A percentile compares a stretch with the other conserved stretches of the same genome.
phyloP scores from a whole-genome alignment of 1,284 basidiomycete species.

The Omphalotus olearius region DNA sequence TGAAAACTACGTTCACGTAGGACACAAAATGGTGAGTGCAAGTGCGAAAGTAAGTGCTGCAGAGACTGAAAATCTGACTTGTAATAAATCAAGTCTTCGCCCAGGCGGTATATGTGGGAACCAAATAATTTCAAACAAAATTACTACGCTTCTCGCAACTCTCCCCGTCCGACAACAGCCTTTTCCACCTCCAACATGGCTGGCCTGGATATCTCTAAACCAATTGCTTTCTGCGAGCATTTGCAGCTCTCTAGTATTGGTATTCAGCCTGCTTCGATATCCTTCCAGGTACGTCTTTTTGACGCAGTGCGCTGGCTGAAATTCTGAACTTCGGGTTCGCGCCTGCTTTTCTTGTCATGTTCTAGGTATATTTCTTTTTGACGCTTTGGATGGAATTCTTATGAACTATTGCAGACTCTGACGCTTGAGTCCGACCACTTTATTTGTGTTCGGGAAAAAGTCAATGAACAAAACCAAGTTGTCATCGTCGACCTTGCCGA shows the following conservation, averaged over 20 bases:
- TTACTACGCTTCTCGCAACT: background rate
- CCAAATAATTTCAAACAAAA: no score
- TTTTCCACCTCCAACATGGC: slow-evolving; percentile 26
- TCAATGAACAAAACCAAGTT: slow-evolving; percentile 91
- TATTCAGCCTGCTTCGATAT: slow-evolving; percentile 94
- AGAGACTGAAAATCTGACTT: no score
- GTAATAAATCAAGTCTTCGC: no score
- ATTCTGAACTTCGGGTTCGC: slow-evolving; percentile 14
- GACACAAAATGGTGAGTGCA: slow-evolving; percentile 8
- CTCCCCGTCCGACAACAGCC: slow-evolving; percentile 3
- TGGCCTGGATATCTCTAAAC: slow-evolving; percentile 54
- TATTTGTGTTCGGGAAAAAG: slow-evolving; percentile 90
- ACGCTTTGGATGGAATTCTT: slow-evolving; percentile 3
- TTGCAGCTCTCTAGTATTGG: slow-evolving; percentile 94
- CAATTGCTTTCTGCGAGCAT: slow-evolving; percentile 82
- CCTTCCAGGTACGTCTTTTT: slow-evolving; percentile 75
- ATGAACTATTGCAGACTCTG: slow-evolving; percentile 53
- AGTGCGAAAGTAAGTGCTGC: background rate
- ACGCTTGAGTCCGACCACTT: slow-evolving; percentile 97
- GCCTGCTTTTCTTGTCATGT: background rate
- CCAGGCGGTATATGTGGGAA: no score
- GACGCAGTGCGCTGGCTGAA: slow-evolving; percentile 25
- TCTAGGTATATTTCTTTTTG: slow-evolving; percentile 16
- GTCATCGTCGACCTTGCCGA: slow-evolving; percentile 96
- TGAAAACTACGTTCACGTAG: background rate